These are phyloP conservation scores for Solanum dulcamara DNA, from an alignment of 257 asterid genomes.

Conservation along the genomic window DNA sequence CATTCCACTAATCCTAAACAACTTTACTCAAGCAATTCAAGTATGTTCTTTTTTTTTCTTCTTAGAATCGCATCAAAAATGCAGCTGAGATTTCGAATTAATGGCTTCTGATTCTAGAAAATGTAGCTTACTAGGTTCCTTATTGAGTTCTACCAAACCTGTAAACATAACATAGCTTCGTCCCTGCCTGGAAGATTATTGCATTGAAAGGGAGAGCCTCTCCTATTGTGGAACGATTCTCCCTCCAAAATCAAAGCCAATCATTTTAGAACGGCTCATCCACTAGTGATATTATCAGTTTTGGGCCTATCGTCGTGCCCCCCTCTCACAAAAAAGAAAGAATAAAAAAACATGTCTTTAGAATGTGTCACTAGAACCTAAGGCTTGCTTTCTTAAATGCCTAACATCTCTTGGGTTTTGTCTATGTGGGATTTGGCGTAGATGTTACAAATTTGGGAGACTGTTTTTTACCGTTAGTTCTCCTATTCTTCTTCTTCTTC, in stretches of 20 bases:
- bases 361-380: background rate
- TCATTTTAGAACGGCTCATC: no score
- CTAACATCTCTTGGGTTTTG: background rate
- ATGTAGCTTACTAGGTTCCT: no score
- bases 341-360: no score
- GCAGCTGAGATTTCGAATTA: background rate
- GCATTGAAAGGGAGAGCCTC: no score
- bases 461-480: background rate
- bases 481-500: background rate
- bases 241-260: no score
- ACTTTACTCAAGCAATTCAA: conserved; percentile 10
- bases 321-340: no score
- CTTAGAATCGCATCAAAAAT: background rate
- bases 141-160: no score
- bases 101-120: background rate
- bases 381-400: background rate
- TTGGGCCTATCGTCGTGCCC: no score
- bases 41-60: background rate
- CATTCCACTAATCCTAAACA: conserved; percentile 21
- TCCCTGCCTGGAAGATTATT: no score
- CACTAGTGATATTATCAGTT: no score
- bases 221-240: no score
- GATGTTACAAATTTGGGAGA: background rate
- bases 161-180: no score
- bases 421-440: background rate